Percentiles rank a stretch among this genome's conserved stretches.
Conservation (phyloP, 75 land plant genomes). For the Sequoia sempervirens region DNA sequence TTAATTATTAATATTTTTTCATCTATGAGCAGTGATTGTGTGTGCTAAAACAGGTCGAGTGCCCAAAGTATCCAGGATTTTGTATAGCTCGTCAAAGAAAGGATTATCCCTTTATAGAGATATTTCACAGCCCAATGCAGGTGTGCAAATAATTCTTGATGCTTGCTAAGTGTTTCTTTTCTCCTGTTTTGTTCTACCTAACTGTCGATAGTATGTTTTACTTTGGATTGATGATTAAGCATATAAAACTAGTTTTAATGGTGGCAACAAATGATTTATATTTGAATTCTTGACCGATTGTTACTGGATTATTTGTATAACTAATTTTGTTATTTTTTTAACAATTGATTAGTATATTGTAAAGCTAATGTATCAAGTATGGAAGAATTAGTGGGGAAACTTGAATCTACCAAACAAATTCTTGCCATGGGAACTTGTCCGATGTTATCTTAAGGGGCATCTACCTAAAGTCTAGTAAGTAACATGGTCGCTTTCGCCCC, state of each 20-base stretch:
- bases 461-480: neutral
- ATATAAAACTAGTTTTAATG: neutral
- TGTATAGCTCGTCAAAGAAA: constrained; percentile 69
- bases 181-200: neutral
- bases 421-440: neutral
- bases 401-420: neutral
- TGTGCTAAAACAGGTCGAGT: constrained; percentile 58
- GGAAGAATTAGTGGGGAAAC: neutral
- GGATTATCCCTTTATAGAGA: constrained; percentile 80
- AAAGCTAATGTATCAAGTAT: neutral
- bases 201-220: neutral
- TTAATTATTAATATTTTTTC: neutral
- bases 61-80: constrained; percentile 90
- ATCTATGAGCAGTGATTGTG: neutral
- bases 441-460: neutral
- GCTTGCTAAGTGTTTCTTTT: neutral
- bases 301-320: neutral
- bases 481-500: neutral
- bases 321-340: neutral
- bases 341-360: neutral
- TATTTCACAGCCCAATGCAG: constrained; percentile 75
- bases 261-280: neutral
- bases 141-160: constrained; percentile 17
- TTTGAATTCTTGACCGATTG: neutral
- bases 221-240: neutral